A percentile compares a stretch with the other conserved stretches of the same genome.
phyloP scores from a whole-genome alignment of 108 stramenopile genomes.

The Nitzschia palea region DNA sequence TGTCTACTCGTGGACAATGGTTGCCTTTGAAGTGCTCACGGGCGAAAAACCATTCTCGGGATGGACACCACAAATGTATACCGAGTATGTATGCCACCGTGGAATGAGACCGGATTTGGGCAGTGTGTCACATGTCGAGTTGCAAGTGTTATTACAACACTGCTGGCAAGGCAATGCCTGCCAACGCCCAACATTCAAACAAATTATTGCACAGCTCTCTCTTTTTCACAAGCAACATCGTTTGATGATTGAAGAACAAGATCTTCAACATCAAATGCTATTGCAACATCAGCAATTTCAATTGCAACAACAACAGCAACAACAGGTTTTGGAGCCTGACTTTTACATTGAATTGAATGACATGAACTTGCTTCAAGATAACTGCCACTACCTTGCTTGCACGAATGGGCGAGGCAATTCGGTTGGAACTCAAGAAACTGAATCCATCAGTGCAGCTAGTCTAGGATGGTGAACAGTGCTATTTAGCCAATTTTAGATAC shows the following conservation, averaged over 20 bases:
- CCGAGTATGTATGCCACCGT: conserved; percentile 57
- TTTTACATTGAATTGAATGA: conserved; percentile 22
- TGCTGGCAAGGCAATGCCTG: conserved; percentile 50
- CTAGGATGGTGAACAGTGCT: conserved; percentile 7
- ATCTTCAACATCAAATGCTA: conserved; percentile 6
- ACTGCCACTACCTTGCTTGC: neutral
- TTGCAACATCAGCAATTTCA: conserved; percentile 1
- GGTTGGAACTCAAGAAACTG: conserved; percentile 8
- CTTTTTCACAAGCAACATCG: conserved; percentile 3
- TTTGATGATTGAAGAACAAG: conserved; percentile 19
- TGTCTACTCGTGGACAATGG: conserved; percentile 73
- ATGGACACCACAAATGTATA: conserved; percentile 76
- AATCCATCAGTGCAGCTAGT: conserved; percentile 21
- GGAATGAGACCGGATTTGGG: conserved; percentile 34
- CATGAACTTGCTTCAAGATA: conserved; percentile 6
- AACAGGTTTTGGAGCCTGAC: neutral
- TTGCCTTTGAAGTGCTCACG: conserved; percentile 62
- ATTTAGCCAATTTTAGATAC: neutral
- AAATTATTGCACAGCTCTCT: conserved; percentile 30
- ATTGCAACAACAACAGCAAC: conserved; percentile 13
- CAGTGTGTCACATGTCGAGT: conserved; percentile 44
- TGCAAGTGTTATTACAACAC: conserved; percentile 50
- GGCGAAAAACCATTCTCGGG: conserved; percentile 64
- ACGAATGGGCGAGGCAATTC: neutral
- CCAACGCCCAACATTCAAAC: conserved; percentile 50